Evolutionary conservation across 2,329 filamentous ascomycete species (phyloP).

Genomic region (Fusarium verticillioides): DNA sequence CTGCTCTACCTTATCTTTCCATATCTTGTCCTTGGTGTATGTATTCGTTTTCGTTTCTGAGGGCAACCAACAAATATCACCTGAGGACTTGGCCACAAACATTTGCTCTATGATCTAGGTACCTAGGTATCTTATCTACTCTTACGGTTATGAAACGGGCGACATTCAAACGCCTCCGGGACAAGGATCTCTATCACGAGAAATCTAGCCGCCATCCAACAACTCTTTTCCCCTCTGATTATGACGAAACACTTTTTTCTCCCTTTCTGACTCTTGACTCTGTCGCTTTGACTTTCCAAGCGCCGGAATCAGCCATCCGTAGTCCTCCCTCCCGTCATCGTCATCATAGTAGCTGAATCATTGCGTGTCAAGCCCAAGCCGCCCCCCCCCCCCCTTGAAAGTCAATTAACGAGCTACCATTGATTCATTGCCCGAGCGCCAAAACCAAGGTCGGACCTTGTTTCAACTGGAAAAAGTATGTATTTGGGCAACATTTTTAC

Average conservation of each 20-base stretch:
- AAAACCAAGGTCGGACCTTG: conserved; percentile 13
- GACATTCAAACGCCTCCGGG: conserved; percentile 5
- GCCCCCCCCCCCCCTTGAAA: conserved; percentile 20
- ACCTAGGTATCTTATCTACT: not conserved
- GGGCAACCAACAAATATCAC: not conserved
- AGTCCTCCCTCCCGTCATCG: conserved; percentile 3
- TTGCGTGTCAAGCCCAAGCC: not conserved
- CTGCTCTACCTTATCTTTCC: not conserved
- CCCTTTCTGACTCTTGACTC: not conserved
- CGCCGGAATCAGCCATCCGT: conserved; percentile 14
- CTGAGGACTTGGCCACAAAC: not conserved
- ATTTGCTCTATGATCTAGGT: not conserved
- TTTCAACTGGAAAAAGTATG: not conserved
- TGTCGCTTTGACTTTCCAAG: not conserved
- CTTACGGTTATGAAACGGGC: conserved; percentile 14
- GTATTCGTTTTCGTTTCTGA: conserved; percentile 13
- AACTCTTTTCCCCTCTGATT: conserved; percentile 3
- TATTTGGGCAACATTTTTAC: not conserved
- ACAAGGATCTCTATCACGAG: not conserved
- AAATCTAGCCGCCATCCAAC: conserved; percentile 17
- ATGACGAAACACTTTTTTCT: not conserved
- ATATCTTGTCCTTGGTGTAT: not conserved
- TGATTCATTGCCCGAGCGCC: conserved; percentile 1
- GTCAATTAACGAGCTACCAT: conserved; percentile 17
- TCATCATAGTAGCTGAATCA: conserved; percentile 28